phyloP scores from a whole-genome alignment of 768 basidiomycete genomes.

The Dendrothele bispora region DNA sequence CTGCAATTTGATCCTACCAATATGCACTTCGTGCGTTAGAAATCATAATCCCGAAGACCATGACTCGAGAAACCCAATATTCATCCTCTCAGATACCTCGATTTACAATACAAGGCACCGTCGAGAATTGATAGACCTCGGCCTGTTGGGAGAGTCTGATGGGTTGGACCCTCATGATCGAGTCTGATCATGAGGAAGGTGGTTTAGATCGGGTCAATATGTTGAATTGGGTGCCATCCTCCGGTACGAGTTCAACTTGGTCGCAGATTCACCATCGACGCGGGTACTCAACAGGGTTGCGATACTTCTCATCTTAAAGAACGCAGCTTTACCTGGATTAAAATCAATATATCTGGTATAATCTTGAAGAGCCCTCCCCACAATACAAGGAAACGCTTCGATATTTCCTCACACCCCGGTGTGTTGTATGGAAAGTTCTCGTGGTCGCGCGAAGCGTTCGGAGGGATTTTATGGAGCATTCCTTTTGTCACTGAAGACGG shows the following conservation, averaged over 20 bases:
- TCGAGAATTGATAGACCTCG: slow-evolving; percentile 48
- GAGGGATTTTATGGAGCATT: slow-evolving; percentile 22
- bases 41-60: slow-evolving; percentile 24
- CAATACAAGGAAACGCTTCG: slow-evolving; percentile 43
- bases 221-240: slow-evolving; percentile 49
- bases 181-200: slow-evolving; percentile 61
- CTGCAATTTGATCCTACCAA: too few species aligned
- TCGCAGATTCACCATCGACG: slow-evolving; percentile 50
- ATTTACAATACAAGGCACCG: slow-evolving; percentile 56
- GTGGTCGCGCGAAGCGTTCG: slow-evolving; percentile 35
- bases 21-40: too few species aligned
- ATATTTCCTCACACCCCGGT: slow-evolving; percentile 51
- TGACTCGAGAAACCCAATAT: slow-evolving; percentile 49
- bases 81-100: slow-evolving; percentile 55
- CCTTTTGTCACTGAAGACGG: slow-evolving; percentile 6
- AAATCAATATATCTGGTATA: slow-evolving; percentile 64
- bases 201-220: slow-evolving; percentile 34
- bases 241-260: slow-evolving; percentile 52
- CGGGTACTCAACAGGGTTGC: slow-evolving; percentile 22
- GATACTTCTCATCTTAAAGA: background rate
- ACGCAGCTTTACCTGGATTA: slow-evolving; percentile 43
- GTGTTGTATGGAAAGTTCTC: slow-evolving; percentile 50
- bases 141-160: slow-evolving; percentile 43
- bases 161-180: slow-evolving; percentile 40
- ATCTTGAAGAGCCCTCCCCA: slow-evolving; percentile 46